Evolutionary conservation across 139 green algal genomes (phyloP).

Genomic region (Micromonas commoda): DNA sequence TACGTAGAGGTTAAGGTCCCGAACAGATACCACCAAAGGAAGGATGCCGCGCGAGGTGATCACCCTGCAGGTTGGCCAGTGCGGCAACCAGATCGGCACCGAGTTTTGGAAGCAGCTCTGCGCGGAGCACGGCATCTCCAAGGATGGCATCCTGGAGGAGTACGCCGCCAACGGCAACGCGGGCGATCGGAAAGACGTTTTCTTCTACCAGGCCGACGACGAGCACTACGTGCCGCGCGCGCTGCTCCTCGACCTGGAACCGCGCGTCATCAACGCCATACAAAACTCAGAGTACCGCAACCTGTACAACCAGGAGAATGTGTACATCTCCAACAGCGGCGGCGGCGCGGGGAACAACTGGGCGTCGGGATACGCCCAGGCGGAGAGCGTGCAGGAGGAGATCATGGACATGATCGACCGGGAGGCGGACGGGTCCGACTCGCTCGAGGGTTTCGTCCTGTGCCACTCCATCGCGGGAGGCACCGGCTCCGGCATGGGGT

Average conservation of each 20-base stretch:
- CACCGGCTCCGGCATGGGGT: slow-evolving; percentile 88
- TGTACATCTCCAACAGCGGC: slow-evolving; percentile 88
- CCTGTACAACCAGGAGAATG: slow-evolving; percentile 98
- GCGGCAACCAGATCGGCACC: slow-evolving; percentile 94
- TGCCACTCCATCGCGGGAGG: slow-evolving; percentile 96
- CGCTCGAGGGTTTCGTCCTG: slow-evolving; percentile 93
- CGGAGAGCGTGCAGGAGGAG: slow-evolving; percentile 75
- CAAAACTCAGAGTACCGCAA: slow-evolving; percentile 86
- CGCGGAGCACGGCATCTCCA: slow-evolving; percentile 92
- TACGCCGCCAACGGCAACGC: slow-evolving; percentile 34
- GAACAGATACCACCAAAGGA: no score
- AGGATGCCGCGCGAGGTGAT: slow-evolving; percentile 99
- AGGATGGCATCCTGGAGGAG: slow-evolving; percentile 88
- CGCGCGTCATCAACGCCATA: slow-evolving; percentile 95
- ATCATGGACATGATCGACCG: slow-evolving; percentile 99
- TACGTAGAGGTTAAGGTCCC: no score
- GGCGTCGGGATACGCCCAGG: slow-evolving; percentile 90
- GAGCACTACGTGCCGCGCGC: slow-evolving; percentile 94
- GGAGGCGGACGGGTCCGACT: slow-evolving; percentile 94
- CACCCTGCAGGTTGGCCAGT: slow-evolving; percentile 95
- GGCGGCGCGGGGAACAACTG: slow-evolving; percentile 99
- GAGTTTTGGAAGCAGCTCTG: slow-evolving; percentile 97
- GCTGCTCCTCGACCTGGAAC: slow-evolving; percentile 94
- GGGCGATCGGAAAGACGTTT: slow-evolving; percentile 95
- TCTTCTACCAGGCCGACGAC: slow-evolving; percentile 99